Base-by-base conservation (phyloP, 129 eudicot species). In the Calendula officinalis region DNA sequence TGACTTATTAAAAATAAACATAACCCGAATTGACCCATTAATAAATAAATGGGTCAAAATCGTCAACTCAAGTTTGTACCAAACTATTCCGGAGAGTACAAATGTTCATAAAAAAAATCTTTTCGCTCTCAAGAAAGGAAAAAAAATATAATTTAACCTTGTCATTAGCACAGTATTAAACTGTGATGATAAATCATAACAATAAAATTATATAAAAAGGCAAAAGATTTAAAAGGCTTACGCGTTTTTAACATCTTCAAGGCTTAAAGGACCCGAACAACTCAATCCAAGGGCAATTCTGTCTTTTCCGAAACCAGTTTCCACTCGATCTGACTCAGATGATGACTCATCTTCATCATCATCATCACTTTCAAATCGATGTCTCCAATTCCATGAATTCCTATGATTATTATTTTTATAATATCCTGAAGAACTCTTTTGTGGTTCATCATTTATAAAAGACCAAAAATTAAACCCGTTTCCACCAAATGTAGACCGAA, bases 241-340 rank as follows among this genome's bases (percentile, higher is more conserved):
- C 98, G 96, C 98, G 41, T 61, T 78, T 74, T 91, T 91, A 53
- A 91, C 89, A 67, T 83, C 98, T 30, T 87, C 91, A 52, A 88
- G 80, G 41, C 71, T 81, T 62, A 92, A 48, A 62, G 99, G 95
- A 34, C 99, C 99, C 10, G 89, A 79, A 60, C 83, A 68, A 75
- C 74, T 85, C 83, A 92, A 69, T 36, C 99, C 99, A 47, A 92
- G 84, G 61, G 96, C 71, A 32, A 72, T 68, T 41, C 96, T 83
- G 41, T 92, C 86, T 42, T 83, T 77, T 11, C 73, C 78, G 62
- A 70, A 69, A 66, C 64, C 75, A 42, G 72, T 27, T 43, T 46
- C 73, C 8, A 69, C 67, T 46, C 51, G 78, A 22, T 77, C 86
- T 16, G 78, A 65, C 43, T 81, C 87, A 1, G 76, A 63, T 13